A percentile compares a stretch with the other conserved stretches of the same genome.
These are phyloP conservation scores for Oryza officinalis DNA, from an alignment of 176 grass and related monocot genomes.

Conservation along the genomic window DNA sequence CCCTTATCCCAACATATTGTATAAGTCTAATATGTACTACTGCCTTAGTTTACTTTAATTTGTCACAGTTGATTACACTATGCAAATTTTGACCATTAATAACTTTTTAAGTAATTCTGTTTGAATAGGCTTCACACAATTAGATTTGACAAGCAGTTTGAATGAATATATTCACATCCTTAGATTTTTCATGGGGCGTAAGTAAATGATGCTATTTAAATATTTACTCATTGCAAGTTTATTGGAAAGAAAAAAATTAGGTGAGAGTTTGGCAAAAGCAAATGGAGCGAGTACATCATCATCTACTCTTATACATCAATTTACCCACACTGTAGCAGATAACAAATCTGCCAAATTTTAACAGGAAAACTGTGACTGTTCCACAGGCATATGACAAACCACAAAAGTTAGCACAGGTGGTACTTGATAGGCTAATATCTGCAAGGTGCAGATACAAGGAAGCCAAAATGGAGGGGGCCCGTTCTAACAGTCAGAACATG, in stretches of 20 bases:
- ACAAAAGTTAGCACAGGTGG: conserved; percentile 27
- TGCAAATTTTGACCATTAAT: neutral
- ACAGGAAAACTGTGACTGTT: neutral
- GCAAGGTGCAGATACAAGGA: conserved; percentile 32
- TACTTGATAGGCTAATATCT: conserved; percentile 26
- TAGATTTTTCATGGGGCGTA: neutral
- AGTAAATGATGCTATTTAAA: neutral
- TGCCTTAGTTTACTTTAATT: too few relatives aligned
- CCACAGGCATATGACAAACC: neutral
- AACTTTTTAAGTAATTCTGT: neutral
- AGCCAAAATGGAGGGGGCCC: conserved; percentile 48
- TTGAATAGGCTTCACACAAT: neutral
- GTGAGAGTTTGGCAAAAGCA: neutral
- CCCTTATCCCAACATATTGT: conserved; percentile 11
- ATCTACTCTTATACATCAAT: neutral
- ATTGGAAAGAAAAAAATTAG: neutral
- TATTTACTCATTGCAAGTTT: neutral
- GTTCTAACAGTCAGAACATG: conserved; percentile 34
- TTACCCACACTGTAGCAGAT: neutral
- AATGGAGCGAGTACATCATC: neutral
- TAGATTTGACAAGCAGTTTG: neutral
- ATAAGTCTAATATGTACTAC: neutral
- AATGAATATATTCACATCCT: neutral
- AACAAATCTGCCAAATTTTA: conserved; percentile 2
- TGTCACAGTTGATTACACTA: too few relatives aligned